Conservation (phyloP, 1,284 basidiomycete genomes). For the Ceratobasidium sp. region DNA sequence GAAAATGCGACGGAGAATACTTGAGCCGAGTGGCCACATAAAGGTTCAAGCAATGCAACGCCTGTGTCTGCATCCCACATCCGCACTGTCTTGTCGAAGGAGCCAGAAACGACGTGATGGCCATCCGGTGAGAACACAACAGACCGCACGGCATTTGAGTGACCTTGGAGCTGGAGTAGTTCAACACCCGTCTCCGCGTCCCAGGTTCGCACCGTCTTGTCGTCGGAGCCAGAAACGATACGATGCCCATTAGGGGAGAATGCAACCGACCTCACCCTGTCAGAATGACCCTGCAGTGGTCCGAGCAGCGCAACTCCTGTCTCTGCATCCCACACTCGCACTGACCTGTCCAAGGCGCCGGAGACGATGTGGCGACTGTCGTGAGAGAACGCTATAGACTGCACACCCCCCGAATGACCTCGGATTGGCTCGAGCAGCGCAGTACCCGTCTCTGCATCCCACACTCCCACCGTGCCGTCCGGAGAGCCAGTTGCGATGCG, state of each 20-base stretch:
- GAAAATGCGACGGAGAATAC: slow-evolving; percentile 42
- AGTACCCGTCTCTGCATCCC: slow-evolving; percentile 39
- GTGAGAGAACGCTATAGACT: neutral
- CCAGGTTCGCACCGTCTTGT: slow-evolving; percentile 36
- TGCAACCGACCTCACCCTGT: neutral
- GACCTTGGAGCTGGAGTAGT: neutral
- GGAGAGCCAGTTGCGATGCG: neutral
- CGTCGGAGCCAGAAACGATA: slow-evolving; percentile 27
- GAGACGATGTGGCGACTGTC: neutral
- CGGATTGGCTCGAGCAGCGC: neutral
- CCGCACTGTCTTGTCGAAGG: too few species aligned
- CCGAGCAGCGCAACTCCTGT: neutral
- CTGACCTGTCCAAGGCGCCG: slow-evolving; percentile 12
- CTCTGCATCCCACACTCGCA: slow-evolving; percentile 44
- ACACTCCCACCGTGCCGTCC: slow-evolving; percentile 42
- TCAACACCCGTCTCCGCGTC: slow-evolving; percentile 3
- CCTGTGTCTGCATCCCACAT: slow-evolving; percentile 11
- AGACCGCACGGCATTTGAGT: neutral
- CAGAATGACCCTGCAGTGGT: slow-evolving; percentile 17
- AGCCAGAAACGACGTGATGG: neutral
- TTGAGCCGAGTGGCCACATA: neutral
- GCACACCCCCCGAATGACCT: too few species aligned
- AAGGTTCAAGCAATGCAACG: neutral
- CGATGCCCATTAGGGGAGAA: slow-evolving; percentile 35
- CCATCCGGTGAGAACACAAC: slow-evolving; percentile 31